Evolutionary conservation across 2,329 filamentous ascomycete genomes (phyloP).

Genomic region (Phialophora chinensis): DNA sequence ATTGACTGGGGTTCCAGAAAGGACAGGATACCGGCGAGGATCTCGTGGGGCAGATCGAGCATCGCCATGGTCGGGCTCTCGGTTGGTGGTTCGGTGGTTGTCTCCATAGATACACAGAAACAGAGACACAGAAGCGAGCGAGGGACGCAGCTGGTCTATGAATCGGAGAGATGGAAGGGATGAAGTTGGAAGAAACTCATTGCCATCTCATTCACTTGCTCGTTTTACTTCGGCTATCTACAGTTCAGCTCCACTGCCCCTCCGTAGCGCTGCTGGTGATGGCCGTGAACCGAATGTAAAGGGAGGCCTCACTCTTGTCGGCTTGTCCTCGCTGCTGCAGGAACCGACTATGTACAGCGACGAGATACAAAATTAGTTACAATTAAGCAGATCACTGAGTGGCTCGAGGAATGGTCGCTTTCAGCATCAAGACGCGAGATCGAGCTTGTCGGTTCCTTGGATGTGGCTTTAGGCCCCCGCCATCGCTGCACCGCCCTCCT

Average conservation of each 20-base stretch:
- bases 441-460: neutral
- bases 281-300: neutral
- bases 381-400: neutral
- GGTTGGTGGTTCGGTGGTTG: neutral
- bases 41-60: conserved; percentile 35
- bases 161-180: neutral
- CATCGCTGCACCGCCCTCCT: conserved; percentile 6
- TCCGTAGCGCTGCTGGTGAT: neutral
- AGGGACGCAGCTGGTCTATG: neutral
- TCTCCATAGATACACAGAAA: neutral
- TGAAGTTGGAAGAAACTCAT: conserved; percentile 2
- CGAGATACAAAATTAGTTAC: neutral
- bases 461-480: conserved; percentile 17
- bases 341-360: neutral
- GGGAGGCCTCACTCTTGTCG: neutral
- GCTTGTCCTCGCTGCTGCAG: neutral
- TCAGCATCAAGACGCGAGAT: neutral
- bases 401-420: neutral
- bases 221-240: neutral
- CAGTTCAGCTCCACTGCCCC: neutral
- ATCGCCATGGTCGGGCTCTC: conserved; percentile 8
- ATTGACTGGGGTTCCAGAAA: conserved; percentile 30
- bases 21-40: conserved; percentile 34
- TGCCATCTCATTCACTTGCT: neutral
- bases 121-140: neutral